phyloP scores from a whole-genome alignment of 257 asterid genomes.

The Haberlea rhodopensis region DNA sequence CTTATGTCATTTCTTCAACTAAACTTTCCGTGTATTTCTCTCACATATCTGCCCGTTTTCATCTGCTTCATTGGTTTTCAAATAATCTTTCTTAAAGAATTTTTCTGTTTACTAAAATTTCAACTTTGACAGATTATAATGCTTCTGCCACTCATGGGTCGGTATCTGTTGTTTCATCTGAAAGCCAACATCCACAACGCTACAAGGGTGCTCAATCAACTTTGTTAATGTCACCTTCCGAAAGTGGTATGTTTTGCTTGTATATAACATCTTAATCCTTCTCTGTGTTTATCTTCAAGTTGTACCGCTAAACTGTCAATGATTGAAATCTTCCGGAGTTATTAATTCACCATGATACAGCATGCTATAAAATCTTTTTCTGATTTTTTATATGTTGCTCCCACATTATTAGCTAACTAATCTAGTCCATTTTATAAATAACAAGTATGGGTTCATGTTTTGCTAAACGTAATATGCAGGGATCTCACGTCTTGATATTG shows the following conservation, averaged over 20 bases:
- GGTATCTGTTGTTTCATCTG: conserved; percentile 25
- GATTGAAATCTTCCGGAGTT: neutral
- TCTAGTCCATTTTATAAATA: neutral
- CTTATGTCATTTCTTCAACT: neutral
- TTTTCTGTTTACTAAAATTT: conserved; percentile 11
- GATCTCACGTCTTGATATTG: conserved; percentile 24
- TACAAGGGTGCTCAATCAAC: conserved; percentile 22
- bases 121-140: conserved; percentile 28
- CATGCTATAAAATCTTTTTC: neutral
- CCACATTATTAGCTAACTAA: neutral
- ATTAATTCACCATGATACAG: neutral
- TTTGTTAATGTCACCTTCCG: conserved; percentile 26
- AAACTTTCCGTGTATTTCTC: too few relatives aligned
- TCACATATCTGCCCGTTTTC: neutral
- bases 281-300: conserved; percentile 20
- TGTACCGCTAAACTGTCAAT: neutral
- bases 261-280: neutral
- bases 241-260: conserved; percentile 36
- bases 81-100: neutral
- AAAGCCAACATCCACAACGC: conserved; percentile 21
- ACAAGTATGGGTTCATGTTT: neutral
- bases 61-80: neutral
- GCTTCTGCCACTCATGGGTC: conserved; percentile 17
- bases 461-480: conserved; percentile 33
- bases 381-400: neutral